phyloP scores from a whole-genome alignment of 2,329 filamentous ascomycete species.

The Stenocarpella maydis region DNA sequence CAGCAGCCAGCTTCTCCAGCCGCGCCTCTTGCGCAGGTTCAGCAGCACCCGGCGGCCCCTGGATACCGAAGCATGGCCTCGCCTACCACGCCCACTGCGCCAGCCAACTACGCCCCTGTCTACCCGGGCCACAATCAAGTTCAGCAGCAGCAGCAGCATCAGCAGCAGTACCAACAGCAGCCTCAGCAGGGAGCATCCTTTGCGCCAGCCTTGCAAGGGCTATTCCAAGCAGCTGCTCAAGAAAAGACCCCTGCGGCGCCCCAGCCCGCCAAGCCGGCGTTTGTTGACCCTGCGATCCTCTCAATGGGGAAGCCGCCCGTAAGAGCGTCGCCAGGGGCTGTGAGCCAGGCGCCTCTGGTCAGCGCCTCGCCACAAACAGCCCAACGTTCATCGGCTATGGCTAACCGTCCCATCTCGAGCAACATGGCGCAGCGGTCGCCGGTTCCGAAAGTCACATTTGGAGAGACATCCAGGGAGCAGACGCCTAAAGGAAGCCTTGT shows the following conservation, averaged over 20 bases:
- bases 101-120: not conserved
- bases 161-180: conserved; percentile 10
- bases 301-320: conserved; percentile 65
- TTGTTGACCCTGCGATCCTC: conserved; percentile 85
- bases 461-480: conserved; percentile 28
- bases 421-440: conserved; percentile 29
- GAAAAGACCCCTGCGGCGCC: conserved; percentile 39
- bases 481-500: conserved; percentile 38
- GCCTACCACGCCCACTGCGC: conserved; percentile 17
- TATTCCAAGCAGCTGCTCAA: conserved; percentile 38
- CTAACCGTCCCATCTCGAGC: conserved; percentile 11
- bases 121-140: conserved; percentile 1
- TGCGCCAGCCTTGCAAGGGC: conserved; percentile 37
- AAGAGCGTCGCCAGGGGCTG: conserved; percentile 35
- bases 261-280: conserved; percentile 52
- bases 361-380: conserved; percentile 39
- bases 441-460: conserved; percentile 25
- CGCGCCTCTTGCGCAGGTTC: conserved; percentile 24
- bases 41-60: not conserved
- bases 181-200: conserved; percentile 27
- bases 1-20: conserved; percentile 21
- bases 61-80: conserved; percentile 21
- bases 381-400: conserved; percentile 32
- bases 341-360: not conserved
- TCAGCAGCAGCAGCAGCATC: conserved; percentile 9